Evolutionary conservation across 2,329 filamentous ascomycete species (phyloP).

Genomic region (Cladosporium velox): DNA sequence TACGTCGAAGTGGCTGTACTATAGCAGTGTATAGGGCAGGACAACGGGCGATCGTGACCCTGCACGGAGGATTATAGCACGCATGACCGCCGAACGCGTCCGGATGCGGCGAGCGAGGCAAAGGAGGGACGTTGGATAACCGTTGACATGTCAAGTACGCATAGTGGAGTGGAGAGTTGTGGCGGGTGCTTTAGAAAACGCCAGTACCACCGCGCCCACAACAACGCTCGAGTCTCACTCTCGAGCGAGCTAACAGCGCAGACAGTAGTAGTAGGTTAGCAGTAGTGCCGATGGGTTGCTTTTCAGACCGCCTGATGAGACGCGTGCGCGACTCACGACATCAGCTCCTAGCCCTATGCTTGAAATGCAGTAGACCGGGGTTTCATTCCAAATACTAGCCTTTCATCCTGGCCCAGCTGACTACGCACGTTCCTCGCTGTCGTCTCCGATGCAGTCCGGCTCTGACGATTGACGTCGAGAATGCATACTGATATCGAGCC

Average conservation of each 20-base stretch:
- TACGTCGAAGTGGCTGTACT: neutral
- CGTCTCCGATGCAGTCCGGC: constrained; percentile 13
- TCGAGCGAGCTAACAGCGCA: constrained; percentile 8
- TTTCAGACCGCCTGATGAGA: constrained; percentile 8
- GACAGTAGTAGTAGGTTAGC: neutral
- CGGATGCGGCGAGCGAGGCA: neutral
- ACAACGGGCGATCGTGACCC: constrained; percentile 6
- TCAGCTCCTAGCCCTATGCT: constrained; percentile 13
- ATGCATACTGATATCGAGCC: constrained; percentile 11
- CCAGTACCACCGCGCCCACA: neutral
- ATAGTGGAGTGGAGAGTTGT: neutral
- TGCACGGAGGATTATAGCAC: neutral
- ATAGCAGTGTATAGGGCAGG: constrained; percentile 4
- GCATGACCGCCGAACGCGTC: constrained; percentile 7
- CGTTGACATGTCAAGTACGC: neutral
- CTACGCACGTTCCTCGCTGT: constrained; percentile 17
- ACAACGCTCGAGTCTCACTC: constrained; percentile 9
- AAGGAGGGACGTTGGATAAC: neutral
- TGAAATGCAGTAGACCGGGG: constrained; percentile 16
- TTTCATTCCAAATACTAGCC: constrained; percentile 21
- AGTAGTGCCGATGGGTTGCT: neutral
- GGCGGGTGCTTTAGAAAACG: neutral
- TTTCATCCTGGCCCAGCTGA: constrained; percentile 16
- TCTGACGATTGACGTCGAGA: constrained; percentile 14
- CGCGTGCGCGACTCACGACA: constrained; percentile 14